Percentiles rank a stretch among this genome's conserved stretches.
Evolutionary conservation across 2,329 filamentous ascomycete species (phyloP).

Genomic region (Calonectria multiphialidica): DNA sequence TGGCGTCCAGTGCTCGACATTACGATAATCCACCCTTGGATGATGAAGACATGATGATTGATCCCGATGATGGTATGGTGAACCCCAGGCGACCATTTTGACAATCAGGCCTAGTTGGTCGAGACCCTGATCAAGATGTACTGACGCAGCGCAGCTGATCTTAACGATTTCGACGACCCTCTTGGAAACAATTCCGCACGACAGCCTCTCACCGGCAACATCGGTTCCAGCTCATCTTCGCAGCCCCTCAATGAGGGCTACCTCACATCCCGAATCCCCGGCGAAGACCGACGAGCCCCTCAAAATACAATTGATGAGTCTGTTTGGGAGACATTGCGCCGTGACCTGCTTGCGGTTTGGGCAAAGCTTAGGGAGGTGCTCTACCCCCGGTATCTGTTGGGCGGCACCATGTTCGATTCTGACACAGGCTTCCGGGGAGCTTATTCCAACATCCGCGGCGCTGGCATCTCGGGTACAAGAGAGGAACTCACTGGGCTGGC

Average conservation of each 20-base stretch:
- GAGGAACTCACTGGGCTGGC: constrained; percentile 73
- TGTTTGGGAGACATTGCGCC: constrained; percentile 96
- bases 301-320: constrained; percentile 96
- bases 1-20: constrained; percentile 63
- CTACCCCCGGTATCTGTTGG: constrained; percentile 93
- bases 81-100: neutral
- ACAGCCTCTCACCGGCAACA: constrained; percentile 87
- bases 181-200: constrained; percentile 77
- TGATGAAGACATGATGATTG: constrained; percentile 82
- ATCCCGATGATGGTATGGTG: constrained; percentile 79
- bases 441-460: constrained; percentile 71
- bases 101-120: neutral
- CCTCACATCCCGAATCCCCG: constrained; percentile 89
- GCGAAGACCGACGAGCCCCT: constrained; percentile 90
- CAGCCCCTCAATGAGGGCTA: constrained; percentile 78
- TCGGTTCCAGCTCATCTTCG: constrained; percentile 71
- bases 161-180: constrained; percentile 94
- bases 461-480: constrained; percentile 69
- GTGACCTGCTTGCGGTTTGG: constrained; percentile 94
- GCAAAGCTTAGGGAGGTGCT: constrained; percentile 98
- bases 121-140: neutral
- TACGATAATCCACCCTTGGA: constrained; percentile 72
- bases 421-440: constrained; percentile 68
- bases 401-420: constrained; percentile 72
- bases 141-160: constrained; percentile 70